Base-by-base conservation (phyloP, 345 rosid genomes). In the Ceriops tagal region DNA sequence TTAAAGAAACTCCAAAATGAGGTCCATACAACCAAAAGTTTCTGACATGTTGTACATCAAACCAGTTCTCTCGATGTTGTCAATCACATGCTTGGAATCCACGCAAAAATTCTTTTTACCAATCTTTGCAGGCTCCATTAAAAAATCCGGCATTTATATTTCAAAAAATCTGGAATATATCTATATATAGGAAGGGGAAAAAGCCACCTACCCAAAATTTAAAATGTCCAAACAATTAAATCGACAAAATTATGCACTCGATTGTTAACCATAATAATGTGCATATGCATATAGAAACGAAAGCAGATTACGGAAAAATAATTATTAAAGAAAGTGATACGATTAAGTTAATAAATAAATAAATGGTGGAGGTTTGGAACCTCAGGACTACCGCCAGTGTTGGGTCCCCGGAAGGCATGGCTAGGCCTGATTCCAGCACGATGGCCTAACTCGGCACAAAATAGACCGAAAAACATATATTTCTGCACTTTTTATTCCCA, bases 201-300 rank as follows among this genome's bases (percentile, higher is more conserved):
- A 24, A 16, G 5, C 39, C 39, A 6, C 39, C 43, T 32, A 21
- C 79, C 81, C 81, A 68, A 72, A 71, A 74, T 39, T 61, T 34
- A 77, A 77, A 28, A 2, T 28, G 3, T 28, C 30, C 30, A 28
- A 28, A 28, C 4, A 28, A 3, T 28, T 28, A 28, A 35, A 68
- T 62, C 26, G 9, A 47, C 21, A 73, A 37, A 4, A 71, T 18
- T 8, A 57, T 61, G 31, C 20, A 30, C 32, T 4, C 21, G 35
- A 39, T 35, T 15, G 18, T 52, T 27, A 63, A 69, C 47, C 62
- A 69, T 66, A 73, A 73, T 35, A 26, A 69, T 7, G 37, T 34
- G 53, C 61, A n/a, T 4, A 53, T 55, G 61, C 65, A 11, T n/a
- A 63, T 11, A 6, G 4, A 2, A 32, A 21, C 10, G 66, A 15